Evolutionary conservation across 2,329 filamentous ascomycete genomes (phyloP).

Genomic region (Coniochaeta sp.): DNA sequence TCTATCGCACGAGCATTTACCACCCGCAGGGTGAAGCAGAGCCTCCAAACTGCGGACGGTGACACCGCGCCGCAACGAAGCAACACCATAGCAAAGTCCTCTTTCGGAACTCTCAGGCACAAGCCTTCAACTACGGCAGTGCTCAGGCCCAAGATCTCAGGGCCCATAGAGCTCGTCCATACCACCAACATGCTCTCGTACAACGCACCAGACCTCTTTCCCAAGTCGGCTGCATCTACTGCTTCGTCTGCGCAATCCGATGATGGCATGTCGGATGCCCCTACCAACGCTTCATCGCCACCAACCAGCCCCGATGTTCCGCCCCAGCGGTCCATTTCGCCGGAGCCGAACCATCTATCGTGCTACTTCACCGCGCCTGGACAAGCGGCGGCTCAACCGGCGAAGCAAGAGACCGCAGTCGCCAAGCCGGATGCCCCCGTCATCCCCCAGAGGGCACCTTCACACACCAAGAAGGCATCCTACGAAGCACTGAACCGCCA

Average conservation of each 20-base stretch:
- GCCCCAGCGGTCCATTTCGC: conserved; percentile 41
- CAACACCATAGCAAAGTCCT: conserved; percentile 42
- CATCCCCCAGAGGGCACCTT: conserved; percentile 72
- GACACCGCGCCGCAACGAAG: conserved; percentile 36
- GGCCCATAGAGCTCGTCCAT: conserved; percentile 77
- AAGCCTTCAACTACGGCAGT: conserved; percentile 85
- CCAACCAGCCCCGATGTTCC: conserved; percentile 62
- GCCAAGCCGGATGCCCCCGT: conserved; percentile 45
- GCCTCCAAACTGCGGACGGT: conserved; percentile 35
- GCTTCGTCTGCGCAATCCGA: conserved; percentile 50
- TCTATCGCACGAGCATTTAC: conserved; percentile 62
- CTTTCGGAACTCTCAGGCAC: conserved; percentile 42
- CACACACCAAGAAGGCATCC: conserved; percentile 72
- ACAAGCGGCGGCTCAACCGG: conserved; percentile 24
- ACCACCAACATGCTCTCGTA: conserved; percentile 96
- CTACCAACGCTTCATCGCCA: conserved; percentile 49
- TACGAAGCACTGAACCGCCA: conserved; percentile 60
- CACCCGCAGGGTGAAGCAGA: conserved; percentile 57
- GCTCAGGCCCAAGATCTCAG: conserved; percentile 73
- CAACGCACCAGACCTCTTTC: conserved; percentile 76
- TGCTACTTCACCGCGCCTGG: conserved; percentile 54
- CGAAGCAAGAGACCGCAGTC: neutral
- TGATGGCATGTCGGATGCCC: conserved; percentile 62
- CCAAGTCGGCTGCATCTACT: conserved; percentile 38
- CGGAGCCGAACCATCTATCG: conserved; percentile 59